phyloP scores from a whole-genome alignment of 768 basidiomycete genomes.

The Pisolithus microcarpus region DNA sequence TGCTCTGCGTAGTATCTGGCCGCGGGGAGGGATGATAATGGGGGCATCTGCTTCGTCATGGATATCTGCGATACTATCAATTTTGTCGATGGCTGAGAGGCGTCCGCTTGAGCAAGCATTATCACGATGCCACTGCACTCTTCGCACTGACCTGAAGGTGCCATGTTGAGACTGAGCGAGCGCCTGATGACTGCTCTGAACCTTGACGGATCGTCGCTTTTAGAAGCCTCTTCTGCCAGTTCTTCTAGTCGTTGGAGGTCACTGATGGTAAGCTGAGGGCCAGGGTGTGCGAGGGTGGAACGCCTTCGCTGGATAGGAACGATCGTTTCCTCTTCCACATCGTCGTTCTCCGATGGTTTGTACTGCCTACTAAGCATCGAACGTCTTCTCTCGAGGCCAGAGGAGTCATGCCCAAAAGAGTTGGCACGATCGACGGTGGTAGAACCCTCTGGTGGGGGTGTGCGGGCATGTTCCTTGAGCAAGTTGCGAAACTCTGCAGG shows the following conservation, averaged over 20 bases:
- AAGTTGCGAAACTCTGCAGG: constrained; percentile 94
- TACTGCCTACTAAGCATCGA: constrained; percentile 96
- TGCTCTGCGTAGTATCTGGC: constrained; percentile 83
- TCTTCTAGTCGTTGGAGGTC: constrained; percentile 94
- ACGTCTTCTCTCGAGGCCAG: constrained; percentile 69
- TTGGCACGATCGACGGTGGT: constrained; percentile 34
- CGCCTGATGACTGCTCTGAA: constrained; percentile 74
- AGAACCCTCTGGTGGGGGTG: constrained; percentile 46
- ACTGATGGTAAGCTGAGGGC: constrained; percentile 84
- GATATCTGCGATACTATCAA: constrained; percentile 61
- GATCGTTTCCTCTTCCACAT: constrained; percentile 62
- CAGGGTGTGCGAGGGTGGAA: constrained; percentile 56
- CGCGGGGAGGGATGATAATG: constrained; percentile 77
- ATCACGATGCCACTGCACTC: constrained; percentile 4
- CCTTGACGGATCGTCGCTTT: constrained; percentile 73
- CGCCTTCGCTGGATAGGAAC: constrained; percentile 65
- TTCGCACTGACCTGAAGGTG: constrained; percentile 67
- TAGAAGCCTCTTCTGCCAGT: constrained; percentile 83
- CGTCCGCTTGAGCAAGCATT: constrained; percentile 15
- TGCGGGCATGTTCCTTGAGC: constrained; percentile 84
- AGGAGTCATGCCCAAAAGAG: constrained; percentile 35
- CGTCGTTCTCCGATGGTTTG: constrained; percentile 71
- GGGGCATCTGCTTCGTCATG: constrained; percentile 85
- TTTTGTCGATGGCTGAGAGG: constrained; percentile 52
- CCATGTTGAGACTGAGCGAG: constrained; percentile 81